Base-by-base conservation (phyloP, 2,329 filamentous ascomycete genomes). In the Aspergillus thermomutatus region DNA sequence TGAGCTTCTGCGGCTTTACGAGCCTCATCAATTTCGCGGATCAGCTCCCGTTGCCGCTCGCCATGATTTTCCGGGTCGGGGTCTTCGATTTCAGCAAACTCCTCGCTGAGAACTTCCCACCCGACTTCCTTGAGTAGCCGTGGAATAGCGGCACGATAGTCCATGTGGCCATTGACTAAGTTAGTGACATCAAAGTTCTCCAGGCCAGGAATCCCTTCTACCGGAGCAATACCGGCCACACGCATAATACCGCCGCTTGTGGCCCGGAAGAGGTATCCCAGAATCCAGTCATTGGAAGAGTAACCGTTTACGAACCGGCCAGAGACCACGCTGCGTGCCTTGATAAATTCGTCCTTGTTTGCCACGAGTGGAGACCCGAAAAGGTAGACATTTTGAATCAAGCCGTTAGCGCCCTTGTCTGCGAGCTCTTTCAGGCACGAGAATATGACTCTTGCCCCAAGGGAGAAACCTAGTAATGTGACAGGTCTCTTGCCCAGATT, bases 231-330 rank as follows among this genome's bases (percentile, higher is more conserved):
- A 11, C 94, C 94, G 4, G 92, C 92, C 1, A 99, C 85, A 21
- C 88, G 86, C 73, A 92, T 89, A 67, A 97, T 93, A 46, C 94
- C 94, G 63, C 94, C 94, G 64, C 88, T 90, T 3, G 94, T 99
- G 45, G 96, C 84, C 14, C 94, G 90, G 82, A 99, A 99, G 1
- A 99, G 85, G 71, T 99, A 99, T 14, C 86, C 92, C 50, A 99
- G 76, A 67, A 99, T 97, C 94, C 94, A 99, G 76, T 99, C 94
- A 71, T 94, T 97, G 49, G 84, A 89, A 64, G 94, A 90, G 76
- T 92, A 99, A 17, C 91, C 94, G 69, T 96, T 99, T 62, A 99
- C 86, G 64, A 97, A 96, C 45, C 92, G 85, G n/a, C 94, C 94
- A 7, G 90, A 83, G 3, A 97, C 90, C 3, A 96, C 87, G n/a